Percentiles rank a stretch among this genome's conserved stretches.
Evolutionary conservation across 495 filamentous ascomycete species (phyloP).

Genomic region (Penicillium diatomitis): DNA sequence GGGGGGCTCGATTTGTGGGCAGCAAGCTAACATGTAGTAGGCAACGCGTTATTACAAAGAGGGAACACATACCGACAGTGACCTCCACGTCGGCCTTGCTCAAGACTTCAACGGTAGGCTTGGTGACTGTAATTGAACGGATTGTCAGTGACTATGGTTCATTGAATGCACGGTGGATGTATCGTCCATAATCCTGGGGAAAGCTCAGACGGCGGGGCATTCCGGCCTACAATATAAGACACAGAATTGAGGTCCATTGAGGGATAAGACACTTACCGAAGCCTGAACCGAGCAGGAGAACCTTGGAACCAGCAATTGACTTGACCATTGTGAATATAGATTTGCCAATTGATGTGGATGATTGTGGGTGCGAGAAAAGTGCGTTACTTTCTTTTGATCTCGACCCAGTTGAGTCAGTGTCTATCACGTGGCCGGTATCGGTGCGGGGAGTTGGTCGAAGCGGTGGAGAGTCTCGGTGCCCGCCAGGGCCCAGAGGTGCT

Average conservation of each 20-base stretch:
- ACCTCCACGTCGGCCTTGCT: slow-evolving; percentile 67
- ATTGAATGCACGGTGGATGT: no score
- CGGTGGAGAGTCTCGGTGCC: neutral
- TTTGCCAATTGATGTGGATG: slow-evolving; percentile 3
- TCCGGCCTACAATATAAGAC: neutral
- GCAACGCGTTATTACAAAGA: neutral
- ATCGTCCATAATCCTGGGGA: slow-evolving; percentile 5
- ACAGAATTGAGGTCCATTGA: no score
- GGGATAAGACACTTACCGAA: slow-evolving; percentile 41
- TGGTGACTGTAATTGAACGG: slow-evolving; percentile 43
- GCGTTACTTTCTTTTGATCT: neutral
- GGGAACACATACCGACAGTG: slow-evolving; percentile 59
- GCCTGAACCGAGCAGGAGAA: slow-evolving; percentile 67
- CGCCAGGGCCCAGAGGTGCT: no score
- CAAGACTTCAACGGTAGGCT: slow-evolving; percentile 71
- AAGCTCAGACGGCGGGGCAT: slow-evolving; percentile 22
- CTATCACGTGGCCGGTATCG: slow-evolving; percentile 21
- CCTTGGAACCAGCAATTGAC: slow-evolving; percentile 41
- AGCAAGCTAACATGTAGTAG: neutral
- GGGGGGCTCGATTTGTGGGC: no score
- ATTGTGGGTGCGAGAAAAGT: slow-evolving; percentile 6
- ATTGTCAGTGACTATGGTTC: neutral
- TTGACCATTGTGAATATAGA: slow-evolving; percentile 24
- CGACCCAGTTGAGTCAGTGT: slow-evolving; percentile 13
- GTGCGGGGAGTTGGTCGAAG: slow-evolving; percentile 13